Conservation (phyloP, 441 rosid genomes). For the Metrosideros polymorpha region DNA sequence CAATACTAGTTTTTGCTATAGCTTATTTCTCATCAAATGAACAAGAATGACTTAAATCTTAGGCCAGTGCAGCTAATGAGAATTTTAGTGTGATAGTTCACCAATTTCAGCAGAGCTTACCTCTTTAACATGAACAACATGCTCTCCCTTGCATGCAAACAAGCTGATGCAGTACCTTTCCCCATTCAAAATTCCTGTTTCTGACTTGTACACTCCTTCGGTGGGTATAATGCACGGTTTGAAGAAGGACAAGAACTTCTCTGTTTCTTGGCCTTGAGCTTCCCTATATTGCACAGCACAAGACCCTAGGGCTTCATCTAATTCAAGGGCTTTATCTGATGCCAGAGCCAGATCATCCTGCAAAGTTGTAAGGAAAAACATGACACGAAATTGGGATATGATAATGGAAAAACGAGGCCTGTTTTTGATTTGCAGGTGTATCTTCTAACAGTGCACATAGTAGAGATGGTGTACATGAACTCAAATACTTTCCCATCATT, state of each 20-base stretch:
- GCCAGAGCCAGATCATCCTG: slow-evolving; percentile 62
- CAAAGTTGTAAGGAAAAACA: background rate
- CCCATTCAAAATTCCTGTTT: slow-evolving; percentile 13
- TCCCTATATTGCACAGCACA: slow-evolving; percentile 84
- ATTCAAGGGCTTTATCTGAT: slow-evolving; percentile 71
- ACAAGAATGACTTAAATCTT: background rate
- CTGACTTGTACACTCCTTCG: slow-evolving; percentile 50
- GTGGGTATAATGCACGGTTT: slow-evolving; percentile 81
- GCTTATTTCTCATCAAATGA: background rate
- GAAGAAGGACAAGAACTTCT: slow-evolving; percentile 73
- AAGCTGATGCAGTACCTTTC: slow-evolving; percentile 43
- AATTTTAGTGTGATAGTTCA: background rate
- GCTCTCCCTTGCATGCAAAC: slow-evolving; percentile 75
- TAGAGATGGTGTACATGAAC: background rate
- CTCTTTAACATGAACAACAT: slow-evolving; percentile 77
- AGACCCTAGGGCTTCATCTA: slow-evolving; percentile 70
- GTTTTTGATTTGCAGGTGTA: background rate
- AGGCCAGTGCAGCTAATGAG: background rate
- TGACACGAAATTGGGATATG: background rate
- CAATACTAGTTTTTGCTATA: background rate
- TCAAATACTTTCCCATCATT: background rate
- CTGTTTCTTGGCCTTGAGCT: slow-evolving; percentile 83
- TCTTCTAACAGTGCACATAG: background rate
- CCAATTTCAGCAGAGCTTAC: slow-evolving; percentile 22
- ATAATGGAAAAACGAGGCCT: background rate